A percentile compares a stretch with the other conserved stretches of the same genome.
Evolutionary conservation across 2,329 filamentous ascomycete genomes (phyloP).

Genomic region (Pestalotiopsis sp.): DNA sequence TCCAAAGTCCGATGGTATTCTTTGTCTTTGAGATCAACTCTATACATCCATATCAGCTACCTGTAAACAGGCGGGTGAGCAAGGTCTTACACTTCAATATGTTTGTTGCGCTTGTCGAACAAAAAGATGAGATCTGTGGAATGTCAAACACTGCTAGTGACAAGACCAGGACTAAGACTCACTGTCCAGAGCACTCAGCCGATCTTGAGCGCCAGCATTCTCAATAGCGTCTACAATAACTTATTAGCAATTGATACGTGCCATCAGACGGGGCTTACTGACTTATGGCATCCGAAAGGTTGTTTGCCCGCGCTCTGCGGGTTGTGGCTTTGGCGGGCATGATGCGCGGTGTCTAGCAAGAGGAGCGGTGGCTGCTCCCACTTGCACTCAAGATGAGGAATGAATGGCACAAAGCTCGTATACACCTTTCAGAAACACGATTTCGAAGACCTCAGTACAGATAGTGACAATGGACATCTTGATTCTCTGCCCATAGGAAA

Average conservation of each 20-base stretch:
- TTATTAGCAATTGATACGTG: background rate
- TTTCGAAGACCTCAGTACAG: background rate
- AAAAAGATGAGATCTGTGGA: slow-evolving; percentile 40
- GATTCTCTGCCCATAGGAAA: background rate
- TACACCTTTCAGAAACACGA: background rate
- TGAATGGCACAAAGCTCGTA: background rate
- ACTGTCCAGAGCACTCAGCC: slow-evolving; percentile 46
- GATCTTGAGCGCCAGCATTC: slow-evolving; percentile 30
- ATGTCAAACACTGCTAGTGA: background rate
- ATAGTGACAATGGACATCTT: background rate
- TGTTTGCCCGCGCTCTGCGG: background rate
- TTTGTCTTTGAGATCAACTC: slow-evolving; percentile 66
- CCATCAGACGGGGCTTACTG: background rate
- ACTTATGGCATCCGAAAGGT: background rate
- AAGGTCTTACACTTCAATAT: slow-evolving; percentile 36
- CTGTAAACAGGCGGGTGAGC: background rate
- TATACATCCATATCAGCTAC: background rate
- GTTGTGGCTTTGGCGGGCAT: background rate
- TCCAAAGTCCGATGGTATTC: slow-evolving; percentile 84
- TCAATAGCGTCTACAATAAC: background rate
- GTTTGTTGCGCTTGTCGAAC: slow-evolving; percentile 37
- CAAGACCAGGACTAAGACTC: slow-evolving; percentile 19
- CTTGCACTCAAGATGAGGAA: background rate
- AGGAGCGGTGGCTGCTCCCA: background rate
- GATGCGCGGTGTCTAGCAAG: background rate